These are phyloP conservation scores for Lathyrus oleraceus DNA, from an alignment of 306 rosid genomes.

Conservation along the genomic window DNA sequence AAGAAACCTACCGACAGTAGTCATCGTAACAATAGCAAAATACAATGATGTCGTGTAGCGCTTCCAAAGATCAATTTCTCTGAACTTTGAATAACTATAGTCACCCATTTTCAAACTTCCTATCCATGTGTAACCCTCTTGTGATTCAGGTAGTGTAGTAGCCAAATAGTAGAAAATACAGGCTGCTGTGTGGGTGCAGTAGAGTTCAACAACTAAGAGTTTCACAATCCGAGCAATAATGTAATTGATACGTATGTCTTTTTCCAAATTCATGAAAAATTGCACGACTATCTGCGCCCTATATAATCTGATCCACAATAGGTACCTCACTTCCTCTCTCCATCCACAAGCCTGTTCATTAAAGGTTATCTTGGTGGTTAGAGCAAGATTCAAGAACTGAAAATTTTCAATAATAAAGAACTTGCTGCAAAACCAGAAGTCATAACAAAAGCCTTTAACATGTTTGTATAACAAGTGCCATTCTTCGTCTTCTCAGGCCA, in stretches of 20 bases:
- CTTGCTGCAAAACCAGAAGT: not conserved
- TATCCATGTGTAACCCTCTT: conserved; percentile 97
- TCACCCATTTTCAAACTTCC: conserved; percentile 89
- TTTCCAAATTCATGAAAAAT: conserved; percentile 67
- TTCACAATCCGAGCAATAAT: conserved; percentile 72
- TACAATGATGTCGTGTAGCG: conserved; percentile 89
- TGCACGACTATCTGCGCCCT: conserved; percentile 65
- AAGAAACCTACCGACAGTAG: conserved; percentile 78
- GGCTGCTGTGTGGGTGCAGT: conserved; percentile 98
- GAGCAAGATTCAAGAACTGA: conserved; percentile 25
- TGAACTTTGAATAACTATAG: conserved; percentile 70
- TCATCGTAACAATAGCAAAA: conserved; percentile 94
- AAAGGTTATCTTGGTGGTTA: conserved; percentile 24
- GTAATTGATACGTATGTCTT: conserved; percentile 87
- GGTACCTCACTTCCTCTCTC: conserved; percentile 81
- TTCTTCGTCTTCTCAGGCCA: not conserved
- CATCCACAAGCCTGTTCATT: conserved; percentile 67
- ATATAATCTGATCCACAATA: conserved; percentile 81
- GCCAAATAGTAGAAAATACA: conserved; percentile 97
- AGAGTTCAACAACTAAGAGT: conserved; percentile 86
- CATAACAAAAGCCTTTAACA: conserved; percentile 17
- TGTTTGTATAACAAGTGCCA: not conserved
- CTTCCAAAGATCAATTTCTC: conserved; percentile 87
- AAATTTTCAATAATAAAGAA: conserved; percentile 17
- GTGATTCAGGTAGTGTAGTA: conserved; percentile 74